Evolutionary conservation across 1,139 yeast genomes (phyloP), one percentile per base, ranked within the genome.

Genomic region (Pichia cactophila): DNA sequence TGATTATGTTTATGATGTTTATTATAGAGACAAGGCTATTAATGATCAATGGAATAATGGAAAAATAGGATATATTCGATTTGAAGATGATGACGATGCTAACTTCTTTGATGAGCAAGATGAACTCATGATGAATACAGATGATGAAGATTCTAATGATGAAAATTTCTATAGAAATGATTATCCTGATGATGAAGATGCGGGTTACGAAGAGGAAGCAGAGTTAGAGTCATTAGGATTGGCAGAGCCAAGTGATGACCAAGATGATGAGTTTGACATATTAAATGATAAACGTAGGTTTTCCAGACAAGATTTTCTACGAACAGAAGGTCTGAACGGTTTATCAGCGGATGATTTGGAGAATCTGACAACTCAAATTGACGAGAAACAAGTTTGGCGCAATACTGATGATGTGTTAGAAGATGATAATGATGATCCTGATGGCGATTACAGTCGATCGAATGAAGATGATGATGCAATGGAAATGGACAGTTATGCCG

Each of bases 151-250:
- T 61, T 83, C 90, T 1, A 85, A 85, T 59, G 96, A 96, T 14
- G 97, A 92, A 66, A 89, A 86, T 54, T 90, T 82, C 60, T 92
- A 92, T 64, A 81, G 82, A 60, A 92, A 92, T 66, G 97, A 92
- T 61, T 92, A 92, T 61, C 98, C 98, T 0, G 95, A 88, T 49
- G 96, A 88, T 61, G 96, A 87, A 58, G 92, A 85, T 60, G 86
- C 63, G 2, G 68, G 64, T 1, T 63, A 61, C 29, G 54, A 51
- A 14, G 63, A 61, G 38, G 42, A 40, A 23, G 33, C 58, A n/a
- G 57, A 52, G 5, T 42, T 50, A 3, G 55, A 46, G 31, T 52
- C 56, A 12, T 33, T 51, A 53, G 57, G 51, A 29, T 49, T 45
- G 56, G 58, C 44, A 12, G 63, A 60, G 43, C 64, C 64, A 23